phyloP scores from a whole-genome alignment of 495 filamentous ascomycete species.

The Aspergillus taichungensis region DNA sequence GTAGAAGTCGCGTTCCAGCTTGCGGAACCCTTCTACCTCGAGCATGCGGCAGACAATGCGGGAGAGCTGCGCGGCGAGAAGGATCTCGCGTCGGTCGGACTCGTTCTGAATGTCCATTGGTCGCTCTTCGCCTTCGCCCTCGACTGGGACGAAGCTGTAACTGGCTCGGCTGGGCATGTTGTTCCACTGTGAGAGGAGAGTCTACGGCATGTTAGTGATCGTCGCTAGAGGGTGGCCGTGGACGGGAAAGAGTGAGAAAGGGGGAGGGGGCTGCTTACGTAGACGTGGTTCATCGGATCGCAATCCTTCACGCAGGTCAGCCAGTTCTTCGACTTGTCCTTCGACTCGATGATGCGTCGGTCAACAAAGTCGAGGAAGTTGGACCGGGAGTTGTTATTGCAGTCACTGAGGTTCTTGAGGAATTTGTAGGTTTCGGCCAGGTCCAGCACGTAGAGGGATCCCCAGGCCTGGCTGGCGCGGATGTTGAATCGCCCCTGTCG shows the following conservation, averaged over 20 bases:
- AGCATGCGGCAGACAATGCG: slow-evolving; percentile 43
- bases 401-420: slow-evolving; percentile 35
- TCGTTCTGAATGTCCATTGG: slow-evolving; percentile 34
- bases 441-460: slow-evolving; percentile 37
- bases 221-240: not conserved
- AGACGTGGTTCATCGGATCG: slow-evolving; percentile 35
- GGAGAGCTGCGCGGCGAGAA: slow-evolving; percentile 39
- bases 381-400: slow-evolving; percentile 37
- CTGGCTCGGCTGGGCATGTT: slow-evolving; percentile 44
- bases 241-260: slow-evolving; percentile 13
- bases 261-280: no score
- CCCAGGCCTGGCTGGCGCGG: slow-evolving; percentile 37
- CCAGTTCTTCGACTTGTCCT: slow-evolving; percentile 43
- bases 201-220: slow-evolving; percentile 17
- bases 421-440: slow-evolving; percentile 38
- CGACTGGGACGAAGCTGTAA: slow-evolving; percentile 35
- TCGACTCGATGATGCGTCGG: slow-evolving; percentile 38
- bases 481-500: slow-evolving; percentile 42
- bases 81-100: slow-evolving; percentile 33
- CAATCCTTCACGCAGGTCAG: slow-evolving; percentile 38
- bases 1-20: slow-evolving; percentile 41
- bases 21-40: slow-evolving; percentile 43
- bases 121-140: slow-evolving; percentile 24
- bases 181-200: slow-evolving; percentile 40
- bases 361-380: slow-evolving; percentile 41